These are phyloP conservation scores for Candida boidinii DNA, from an alignment of 805 yeast genomes.

Conservation along the genomic window DNA sequence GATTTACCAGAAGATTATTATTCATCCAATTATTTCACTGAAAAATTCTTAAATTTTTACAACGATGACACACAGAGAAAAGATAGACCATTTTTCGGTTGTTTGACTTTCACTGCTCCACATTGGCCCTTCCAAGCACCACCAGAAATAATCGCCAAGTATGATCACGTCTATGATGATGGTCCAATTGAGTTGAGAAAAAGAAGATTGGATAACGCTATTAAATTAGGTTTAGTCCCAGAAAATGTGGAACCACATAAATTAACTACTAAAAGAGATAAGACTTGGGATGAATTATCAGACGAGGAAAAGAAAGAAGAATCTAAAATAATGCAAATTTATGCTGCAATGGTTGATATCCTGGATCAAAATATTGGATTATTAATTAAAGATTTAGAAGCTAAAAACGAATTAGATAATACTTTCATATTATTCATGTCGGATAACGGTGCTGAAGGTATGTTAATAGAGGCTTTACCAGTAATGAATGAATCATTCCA, in stretches of 20 bases:
- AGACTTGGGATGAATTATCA: slow-evolving; percentile 34
- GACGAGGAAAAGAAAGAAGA: slow-evolving; percentile 29
- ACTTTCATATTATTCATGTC: slow-evolving; percentile 53
- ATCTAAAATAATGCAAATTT: slow-evolving; percentile 41
- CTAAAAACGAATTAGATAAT: slow-evolving; percentile 38
- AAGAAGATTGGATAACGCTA: slow-evolving; percentile 30
- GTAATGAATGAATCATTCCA: slow-evolving; percentile 19
- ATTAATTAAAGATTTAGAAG: slow-evolving; percentile 32
- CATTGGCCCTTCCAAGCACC: slow-evolving; percentile 66
- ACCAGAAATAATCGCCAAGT: slow-evolving; percentile 33
- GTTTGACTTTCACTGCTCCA: slow-evolving; percentile 53
- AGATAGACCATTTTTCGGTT: slow-evolving; percentile 46
- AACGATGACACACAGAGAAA: slow-evolving; percentile 19
- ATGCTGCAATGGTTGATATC: slow-evolving; percentile 58
- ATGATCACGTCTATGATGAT: slow-evolving; percentile 36
- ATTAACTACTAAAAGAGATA: slow-evolving; percentile 30
- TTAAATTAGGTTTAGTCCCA: slow-evolving; percentile 37
- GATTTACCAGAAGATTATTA: slow-evolving; percentile 39
- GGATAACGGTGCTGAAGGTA: slow-evolving; percentile 60
- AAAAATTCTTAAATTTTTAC: slow-evolving; percentile 31
- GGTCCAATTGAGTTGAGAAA: slow-evolving; percentile 40
- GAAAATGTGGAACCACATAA: slow-evolving; percentile 35
- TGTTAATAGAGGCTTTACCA: slow-evolving; percentile 49
- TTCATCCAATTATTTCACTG: slow-evolving; percentile 36
- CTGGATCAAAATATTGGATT: slow-evolving; percentile 45